Conservation (phyloP, 805 yeast species). For the Komagataella phaffii region DNA sequence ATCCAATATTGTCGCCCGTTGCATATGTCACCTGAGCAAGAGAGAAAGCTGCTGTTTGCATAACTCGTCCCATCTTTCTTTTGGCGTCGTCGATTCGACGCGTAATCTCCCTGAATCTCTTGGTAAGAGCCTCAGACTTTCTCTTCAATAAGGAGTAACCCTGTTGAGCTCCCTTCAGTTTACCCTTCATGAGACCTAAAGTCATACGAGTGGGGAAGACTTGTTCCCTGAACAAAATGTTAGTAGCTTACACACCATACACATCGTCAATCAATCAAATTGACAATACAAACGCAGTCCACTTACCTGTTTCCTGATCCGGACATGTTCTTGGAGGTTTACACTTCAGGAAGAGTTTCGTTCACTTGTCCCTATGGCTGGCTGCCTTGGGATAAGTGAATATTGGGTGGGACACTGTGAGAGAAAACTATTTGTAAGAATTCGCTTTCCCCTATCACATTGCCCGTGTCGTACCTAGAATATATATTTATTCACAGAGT, state of each 20-base stretch:
- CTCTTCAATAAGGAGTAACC: slow-evolving; percentile 90
- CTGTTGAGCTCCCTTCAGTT: slow-evolving; percentile 93
- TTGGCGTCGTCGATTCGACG: slow-evolving; percentile 89
- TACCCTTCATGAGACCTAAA: slow-evolving; percentile 84
- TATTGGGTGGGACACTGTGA: neutral
- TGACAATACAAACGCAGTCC: neutral
- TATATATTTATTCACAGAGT: neutral
- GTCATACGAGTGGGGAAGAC: slow-evolving; percentile 98
- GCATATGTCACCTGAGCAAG: slow-evolving; percentile 96
- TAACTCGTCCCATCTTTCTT: slow-evolving; percentile 94
- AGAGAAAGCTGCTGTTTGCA: slow-evolving; percentile 97
- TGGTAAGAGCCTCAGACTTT: slow-evolving; percentile 93
- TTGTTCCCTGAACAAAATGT: slow-evolving; percentile 50
- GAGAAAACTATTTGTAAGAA: neutral
- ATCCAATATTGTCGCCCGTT: slow-evolving; percentile 90
- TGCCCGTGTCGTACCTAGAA: neutral
- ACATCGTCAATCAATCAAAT: neutral
- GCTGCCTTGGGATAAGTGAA: neutral
- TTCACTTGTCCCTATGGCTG: neutral
- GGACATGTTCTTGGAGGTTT: slow-evolving; percentile 26
- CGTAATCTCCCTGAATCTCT: slow-evolving; percentile 92
- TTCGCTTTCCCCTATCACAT: neutral
- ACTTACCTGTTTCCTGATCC: slow-evolving; percentile 45
- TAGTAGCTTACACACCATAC: slow-evolving; percentile 1
- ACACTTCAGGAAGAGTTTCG: neutral